A percentile compares a stretch with the other conserved stretches of the same genome.
Conservation (phyloP, 1,284 basidiomycete genomes). For the Violaceomyces palustris region DNA sequence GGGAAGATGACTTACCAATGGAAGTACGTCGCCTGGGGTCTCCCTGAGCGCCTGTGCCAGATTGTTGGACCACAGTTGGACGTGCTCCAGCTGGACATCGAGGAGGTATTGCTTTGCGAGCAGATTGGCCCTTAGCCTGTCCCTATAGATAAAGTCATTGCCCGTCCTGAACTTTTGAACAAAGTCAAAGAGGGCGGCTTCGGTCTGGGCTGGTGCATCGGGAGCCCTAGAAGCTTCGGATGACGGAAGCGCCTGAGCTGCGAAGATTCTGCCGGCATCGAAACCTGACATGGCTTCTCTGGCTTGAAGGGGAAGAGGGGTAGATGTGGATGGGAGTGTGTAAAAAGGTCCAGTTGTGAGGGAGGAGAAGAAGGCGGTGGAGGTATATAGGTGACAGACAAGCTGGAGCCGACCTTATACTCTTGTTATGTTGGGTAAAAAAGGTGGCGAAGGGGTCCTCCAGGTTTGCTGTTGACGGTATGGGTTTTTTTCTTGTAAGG, state of each 20-base stretch:
- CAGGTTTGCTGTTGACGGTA: no score
- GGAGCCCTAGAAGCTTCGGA: conserved; percentile 41
- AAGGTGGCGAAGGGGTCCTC: no score
- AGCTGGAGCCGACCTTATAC: no score
- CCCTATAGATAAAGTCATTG: conserved; percentile 59
- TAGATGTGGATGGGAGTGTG: neutral
- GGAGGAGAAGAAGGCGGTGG: no score
- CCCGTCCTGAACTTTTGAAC: conserved; percentile 49
- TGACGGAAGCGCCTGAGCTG: conserved; percentile 44
- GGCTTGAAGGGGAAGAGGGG: neutral
- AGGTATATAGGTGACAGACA: no score
- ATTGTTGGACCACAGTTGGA: conserved; percentile 87
- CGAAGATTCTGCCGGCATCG: conserved; percentile 47
- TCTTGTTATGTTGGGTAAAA: no score
- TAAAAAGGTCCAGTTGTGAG: no score
- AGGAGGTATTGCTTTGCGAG: conserved; percentile 85
- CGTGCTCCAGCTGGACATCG: conserved; percentile 85
- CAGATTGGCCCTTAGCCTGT: conserved; percentile 81
- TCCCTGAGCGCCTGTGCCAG: conserved; percentile 86
- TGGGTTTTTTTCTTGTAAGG: no score
- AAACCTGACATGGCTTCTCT: conserved; percentile 51
- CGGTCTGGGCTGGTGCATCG: conserved; percentile 49
- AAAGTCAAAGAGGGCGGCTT: conserved; percentile 49
- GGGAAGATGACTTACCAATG: conserved; percentile 62
- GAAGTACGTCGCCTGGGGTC: conserved; percentile 79